A percentile compares a stretch with the other conserved stretches of the same genome.
phyloP scores from a whole-genome alignment of 768 basidiomycete species.

The Naganishia vishniacii region DNA sequence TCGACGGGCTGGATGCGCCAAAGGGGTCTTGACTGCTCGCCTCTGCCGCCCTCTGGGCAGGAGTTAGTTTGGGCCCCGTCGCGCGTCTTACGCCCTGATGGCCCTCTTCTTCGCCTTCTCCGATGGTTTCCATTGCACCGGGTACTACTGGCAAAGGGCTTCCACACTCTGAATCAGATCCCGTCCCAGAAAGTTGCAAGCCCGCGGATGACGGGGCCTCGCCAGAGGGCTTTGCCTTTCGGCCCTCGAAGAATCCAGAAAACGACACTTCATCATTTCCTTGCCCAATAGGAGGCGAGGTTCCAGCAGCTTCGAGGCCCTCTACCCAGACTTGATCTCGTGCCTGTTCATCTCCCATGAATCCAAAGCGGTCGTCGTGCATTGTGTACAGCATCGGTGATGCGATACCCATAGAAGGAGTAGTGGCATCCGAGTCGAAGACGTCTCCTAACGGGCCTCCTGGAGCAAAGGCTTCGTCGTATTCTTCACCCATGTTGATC shows the following conservation, averaged over 20 bases:
- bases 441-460: conserved; percentile 38
- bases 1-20: conserved; percentile 10
- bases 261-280: background rate
- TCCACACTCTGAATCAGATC: background rate
- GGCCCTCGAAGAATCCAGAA: background rate
- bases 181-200: background rate
- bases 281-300: background rate
- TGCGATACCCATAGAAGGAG: conserved; percentile 17
- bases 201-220: background rate
- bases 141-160: conserved; percentile 30
- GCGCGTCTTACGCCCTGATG: conserved; percentile 1
- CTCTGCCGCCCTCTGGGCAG: conserved; percentile 17
- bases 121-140: conserved; percentile 35
- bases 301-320: conserved; percentile 36
- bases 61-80: conserved; percentile 7
- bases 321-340: conserved; percentile 43
- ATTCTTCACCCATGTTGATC: conserved; percentile 51
- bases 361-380: conserved; percentile 19
- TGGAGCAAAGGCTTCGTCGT: conserved; percentile 50
- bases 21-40: conserved; percentile 25
- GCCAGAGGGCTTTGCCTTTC: background rate
- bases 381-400: conserved; percentile 10
- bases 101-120: conserved; percentile 35
- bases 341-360: conserved; percentile 15
- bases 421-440: conserved; percentile 28